A percentile compares a stretch with the other conserved stretches of the same genome.
Evolutionary conservation across 1,139 yeast genomes (phyloP).

Genomic region (Lodderomyces parapsilosis): DNA sequence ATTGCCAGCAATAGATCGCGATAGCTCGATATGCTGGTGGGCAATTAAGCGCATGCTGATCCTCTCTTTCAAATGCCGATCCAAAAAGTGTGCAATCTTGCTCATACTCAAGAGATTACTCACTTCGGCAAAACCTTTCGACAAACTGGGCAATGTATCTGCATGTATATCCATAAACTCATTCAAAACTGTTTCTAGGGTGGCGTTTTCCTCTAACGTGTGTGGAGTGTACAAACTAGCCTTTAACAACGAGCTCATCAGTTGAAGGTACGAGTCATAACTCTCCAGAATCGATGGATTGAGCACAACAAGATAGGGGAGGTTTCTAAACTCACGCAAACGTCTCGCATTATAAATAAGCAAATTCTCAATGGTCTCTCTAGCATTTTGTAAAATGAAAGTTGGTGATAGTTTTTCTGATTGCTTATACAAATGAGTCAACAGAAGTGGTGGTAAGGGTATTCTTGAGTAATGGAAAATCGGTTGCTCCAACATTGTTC

Average conservation of each 20-base stretch:
- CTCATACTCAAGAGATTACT: conserved; percentile 49
- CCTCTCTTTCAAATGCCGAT: conserved; percentile 77
- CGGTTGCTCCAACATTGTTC: conserved; percentile 52
- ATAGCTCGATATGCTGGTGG: conserved; percentile 73
- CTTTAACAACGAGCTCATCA: conserved; percentile 62
- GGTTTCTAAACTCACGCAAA: conserved; percentile 61
- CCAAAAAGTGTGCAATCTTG: conserved; percentile 60
- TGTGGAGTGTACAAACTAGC: conserved; percentile 37
- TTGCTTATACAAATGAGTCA: conserved; percentile 43
- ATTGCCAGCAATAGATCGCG: conserved; percentile 32
- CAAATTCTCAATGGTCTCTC: conserved; percentile 44
- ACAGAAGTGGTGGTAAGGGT: conserved; percentile 48
- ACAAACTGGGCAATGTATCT: conserved; percentile 76
- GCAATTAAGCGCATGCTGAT: conserved; percentile 83
- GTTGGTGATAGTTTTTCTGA: conserved; percentile 37
- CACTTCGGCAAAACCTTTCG: conserved; percentile 82
- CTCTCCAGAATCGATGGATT: conserved; percentile 90
- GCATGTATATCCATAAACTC: conserved; percentile 72
- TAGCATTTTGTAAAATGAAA: conserved; percentile 35
- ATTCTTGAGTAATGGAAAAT: conserved; percentile 49
- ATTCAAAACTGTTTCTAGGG: conserved; percentile 47
- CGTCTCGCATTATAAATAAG: conserved; percentile 54
- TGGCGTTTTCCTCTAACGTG: conserved; percentile 52
- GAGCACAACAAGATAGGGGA: conserved; percentile 81
- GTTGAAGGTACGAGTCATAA: conserved; percentile 67